Evolutionary conservation across 2,329 filamentous ascomycete species (phyloP), one percentile per base, ranked within the genome.

Genomic region (Arthrinium puccinioides): DNA sequence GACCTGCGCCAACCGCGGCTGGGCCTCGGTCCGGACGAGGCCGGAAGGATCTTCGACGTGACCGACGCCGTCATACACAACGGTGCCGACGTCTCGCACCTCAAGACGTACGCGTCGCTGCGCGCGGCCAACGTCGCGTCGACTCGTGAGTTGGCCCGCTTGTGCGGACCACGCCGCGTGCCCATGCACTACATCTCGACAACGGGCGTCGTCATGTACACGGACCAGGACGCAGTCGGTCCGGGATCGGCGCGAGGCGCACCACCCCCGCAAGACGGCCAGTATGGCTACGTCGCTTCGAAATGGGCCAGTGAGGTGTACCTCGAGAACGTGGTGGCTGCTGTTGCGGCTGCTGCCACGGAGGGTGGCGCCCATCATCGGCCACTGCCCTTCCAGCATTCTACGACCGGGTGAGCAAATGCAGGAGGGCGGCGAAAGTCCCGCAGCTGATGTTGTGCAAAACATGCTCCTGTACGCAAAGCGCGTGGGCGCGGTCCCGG

Each of bases 61-160:
- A 42, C 45, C 1, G 51, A 58, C 18, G 47, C 55, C 11, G 66
- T 82, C 32, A 66, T 84, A 16, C 79, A 74, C 51, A 60, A 54
- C 35, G 70, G 64, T 15, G 67, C 66, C 18, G 56, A 60, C 21
- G 48, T 51, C 18, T 59, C 48, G 14, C 64, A 52, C 51, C 43
- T 50, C 43, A 57, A 67, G 19, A 46, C 48, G 5, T 68, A 67
- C 44, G 23, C 49, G n/a, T 48, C 52, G 2, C 49, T 67, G 1
- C 45, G 51, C 4, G 36, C 40, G 8, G 39, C 47, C 32, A 68
- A 69, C 42, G 43, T 66, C 8, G 19, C 37, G 0, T 47, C 62
- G 2, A 62, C 57, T 2, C 48, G 52, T 29, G 50, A 60, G 36
- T 47, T 43, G 7, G 29, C 39, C 7, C n/a, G 15, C 6, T 32